Percentiles rank a stretch among this genome's conserved stretches.
Conservation (phyloP, 768 basidiomycete genomes). For the Termitomyces sp. region DNA sequence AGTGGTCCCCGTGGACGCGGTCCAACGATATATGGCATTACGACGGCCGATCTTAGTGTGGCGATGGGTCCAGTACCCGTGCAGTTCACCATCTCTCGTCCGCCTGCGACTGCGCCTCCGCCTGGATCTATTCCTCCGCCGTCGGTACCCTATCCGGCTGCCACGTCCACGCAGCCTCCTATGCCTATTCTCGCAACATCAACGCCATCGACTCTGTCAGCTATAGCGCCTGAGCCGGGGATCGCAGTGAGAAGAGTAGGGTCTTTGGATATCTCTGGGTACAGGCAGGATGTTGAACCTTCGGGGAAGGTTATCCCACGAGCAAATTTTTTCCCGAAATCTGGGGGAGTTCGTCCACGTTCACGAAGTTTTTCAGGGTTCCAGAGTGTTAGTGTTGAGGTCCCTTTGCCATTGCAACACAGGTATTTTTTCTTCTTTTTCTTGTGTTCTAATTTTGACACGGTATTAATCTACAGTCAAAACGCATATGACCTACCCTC, state of each 20-base stretch:
- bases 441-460: background rate
- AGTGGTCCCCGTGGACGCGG: slow-evolving; percentile 15
- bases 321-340: slow-evolving; percentile 60
- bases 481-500: slow-evolving; percentile 17
- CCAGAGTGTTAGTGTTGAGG: slow-evolving; percentile 31
- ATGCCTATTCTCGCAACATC: background rate
- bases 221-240: background rate
- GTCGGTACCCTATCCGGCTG: slow-evolving; percentile 1
- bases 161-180: background rate
- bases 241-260: slow-evolving; percentile 4
- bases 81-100: slow-evolving; percentile 51
- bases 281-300: background rate
- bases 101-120: slow-evolving; percentile 15
- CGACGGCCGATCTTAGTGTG: slow-evolving; percentile 40
- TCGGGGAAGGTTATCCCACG: slow-evolving; percentile 34
- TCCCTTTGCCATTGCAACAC: slow-evolving; percentile 20
- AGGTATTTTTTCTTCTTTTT: slow-evolving; percentile 20
- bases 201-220: background rate
- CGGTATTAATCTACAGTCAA: slow-evolving; percentile 13
- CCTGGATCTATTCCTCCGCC: slow-evolving; percentile 5
- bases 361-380: slow-evolving; percentile 79
- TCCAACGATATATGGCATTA: slow-evolving; percentile 59
- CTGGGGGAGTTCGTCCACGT: slow-evolving; percentile 48
- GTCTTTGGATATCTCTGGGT: slow-evolving; percentile 2
- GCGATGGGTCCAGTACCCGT: slow-evolving; percentile 59